Evolutionary conservation across 106 monocot genomes (phyloP).

Genomic region (Acorus gramineus): DNA sequence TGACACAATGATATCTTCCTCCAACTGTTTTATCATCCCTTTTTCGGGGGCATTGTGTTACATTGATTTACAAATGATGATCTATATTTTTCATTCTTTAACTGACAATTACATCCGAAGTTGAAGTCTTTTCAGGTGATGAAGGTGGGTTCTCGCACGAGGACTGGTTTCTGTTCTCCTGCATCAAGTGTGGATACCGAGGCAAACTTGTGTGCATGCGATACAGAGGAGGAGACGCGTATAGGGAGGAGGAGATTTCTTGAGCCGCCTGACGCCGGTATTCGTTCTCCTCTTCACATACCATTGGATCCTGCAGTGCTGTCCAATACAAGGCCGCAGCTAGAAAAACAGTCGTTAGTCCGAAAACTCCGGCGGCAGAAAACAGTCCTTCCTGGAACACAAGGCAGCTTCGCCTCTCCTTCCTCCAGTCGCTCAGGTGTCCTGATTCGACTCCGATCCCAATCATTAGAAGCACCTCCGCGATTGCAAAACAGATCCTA

Average conservation of each 20-base stretch:
- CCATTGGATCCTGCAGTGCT: conserved; percentile 17
- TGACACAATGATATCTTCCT: conserved; percentile 10
- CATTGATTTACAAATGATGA: no score
- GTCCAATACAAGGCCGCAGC: conserved; percentile 65
- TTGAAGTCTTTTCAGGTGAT: no score
- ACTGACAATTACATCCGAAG: no score
- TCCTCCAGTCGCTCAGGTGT: conserved; percentile 53
- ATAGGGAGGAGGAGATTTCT: no score
- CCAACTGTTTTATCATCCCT: neutral
- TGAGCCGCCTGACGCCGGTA: no score
- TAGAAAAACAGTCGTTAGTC: conserved; percentile 63
- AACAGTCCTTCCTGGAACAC: conserved; percentile 46
- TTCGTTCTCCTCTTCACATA: no score
- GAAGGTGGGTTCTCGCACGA: no score
- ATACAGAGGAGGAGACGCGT: no score
- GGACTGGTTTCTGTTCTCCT: no score
- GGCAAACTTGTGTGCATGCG: no score
- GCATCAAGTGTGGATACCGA: no score
- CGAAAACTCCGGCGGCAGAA: conserved; percentile 68
- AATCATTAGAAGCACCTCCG: conserved; percentile 68
- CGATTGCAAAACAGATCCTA: conserved; percentile 62
- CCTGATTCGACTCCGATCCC: conserved; percentile 56
- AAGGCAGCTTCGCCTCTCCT: conserved; percentile 35
- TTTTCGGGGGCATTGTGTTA: neutral
- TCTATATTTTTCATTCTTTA: no score